Base-by-base conservation (phyloP, 1,284 basidiomycete genomes). In the Leccinum pseudoinsigne region DNA sequence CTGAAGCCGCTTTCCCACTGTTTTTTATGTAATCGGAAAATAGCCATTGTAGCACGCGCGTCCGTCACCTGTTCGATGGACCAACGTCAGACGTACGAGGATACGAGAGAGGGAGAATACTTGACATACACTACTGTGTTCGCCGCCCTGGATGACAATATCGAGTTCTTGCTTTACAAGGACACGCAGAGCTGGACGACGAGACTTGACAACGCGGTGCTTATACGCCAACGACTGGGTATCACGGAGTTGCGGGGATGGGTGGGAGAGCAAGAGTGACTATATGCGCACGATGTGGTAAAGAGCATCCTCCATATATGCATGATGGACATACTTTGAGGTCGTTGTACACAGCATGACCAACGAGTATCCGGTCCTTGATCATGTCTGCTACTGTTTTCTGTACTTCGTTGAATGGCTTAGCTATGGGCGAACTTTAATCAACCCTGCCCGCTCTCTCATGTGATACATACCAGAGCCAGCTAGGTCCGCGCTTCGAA, bases 311-410 rank as follows among this genome's bases (percentile, higher is more conserved):
- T 45, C 36, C 2, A 3, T 50, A 11, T 58, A 31, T 60, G 28
- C 34, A 1, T n/a, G 21, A 53, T 21, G 42, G 58, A 67, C 80
- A 55, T 63, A 90, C 93, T 79, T 94, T 92, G 23, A 97, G 80
- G 78, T 99, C 97, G 69, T 99, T 96, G 69, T 91, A 84, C 7
- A 99, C 82, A 0, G 97, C 96, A 74, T 99, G 97, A 1, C 97
- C 97, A 6, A 99, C 84, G n/a, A 99, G 76, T 42, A 97, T 86
- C 56, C 89, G 84, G 61, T 90, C 94, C 66, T 93, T 86, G 18
- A 97, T 76, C 14, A 98, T 70, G 31, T 86, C 87, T 0, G 94
- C 86, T 0, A 98, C 95, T 62, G 84, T 77, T 69, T 88, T 84
- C 73, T 98, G 95, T 0, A 98, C 86, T 58, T 92, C 86, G 5